These are phyloP conservation scores for Nakazawaea wyomingensis DNA, from an alignment of 805 yeast species.

Conservation along the genomic window DNA sequence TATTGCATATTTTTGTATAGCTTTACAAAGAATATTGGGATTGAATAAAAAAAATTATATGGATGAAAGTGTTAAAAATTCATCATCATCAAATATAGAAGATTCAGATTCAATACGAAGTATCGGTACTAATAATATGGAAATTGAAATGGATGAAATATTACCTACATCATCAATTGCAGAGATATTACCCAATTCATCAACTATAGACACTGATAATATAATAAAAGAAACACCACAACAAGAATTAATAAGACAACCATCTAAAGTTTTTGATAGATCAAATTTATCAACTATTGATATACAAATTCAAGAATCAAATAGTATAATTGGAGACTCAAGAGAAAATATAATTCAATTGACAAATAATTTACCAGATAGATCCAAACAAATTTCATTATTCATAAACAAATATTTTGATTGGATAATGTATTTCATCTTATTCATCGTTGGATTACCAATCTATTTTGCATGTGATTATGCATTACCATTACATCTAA, in stretches of 20 bases:
- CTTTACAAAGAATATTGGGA: conserved; percentile 30
- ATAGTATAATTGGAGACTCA: not conserved
- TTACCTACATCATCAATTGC: not conserved
- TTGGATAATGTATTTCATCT: conserved; percentile 41
- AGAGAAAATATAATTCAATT: conserved; percentile 19
- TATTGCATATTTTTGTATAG: conserved; percentile 43
- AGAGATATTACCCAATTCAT: not conserved
- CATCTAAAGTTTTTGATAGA: conserved; percentile 2
- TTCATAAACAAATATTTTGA: conserved; percentile 38
- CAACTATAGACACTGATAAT: not conserved
- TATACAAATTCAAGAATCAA: not conserved
- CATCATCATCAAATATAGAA: not conserved
- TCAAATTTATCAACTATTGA: not conserved
- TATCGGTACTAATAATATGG: conserved; percentile 5
- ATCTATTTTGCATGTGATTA: conserved; percentile 54
- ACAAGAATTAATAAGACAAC: not conserved
- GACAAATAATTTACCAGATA: conserved; percentile 15
- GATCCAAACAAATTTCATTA: conserved; percentile 24
- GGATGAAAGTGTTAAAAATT: conserved; percentile 1
- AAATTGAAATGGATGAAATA: conserved; percentile 10
- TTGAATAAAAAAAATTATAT: conserved; percentile 14
- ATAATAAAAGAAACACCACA: not conserved
- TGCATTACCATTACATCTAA: conserved; percentile 57
- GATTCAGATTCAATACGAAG: too few species aligned
- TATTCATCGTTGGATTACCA: conserved; percentile 54